phyloP scores from a whole-genome alignment of 2,329 filamentous ascomycete genomes.

The Gliomastix tumulicola region DNA sequence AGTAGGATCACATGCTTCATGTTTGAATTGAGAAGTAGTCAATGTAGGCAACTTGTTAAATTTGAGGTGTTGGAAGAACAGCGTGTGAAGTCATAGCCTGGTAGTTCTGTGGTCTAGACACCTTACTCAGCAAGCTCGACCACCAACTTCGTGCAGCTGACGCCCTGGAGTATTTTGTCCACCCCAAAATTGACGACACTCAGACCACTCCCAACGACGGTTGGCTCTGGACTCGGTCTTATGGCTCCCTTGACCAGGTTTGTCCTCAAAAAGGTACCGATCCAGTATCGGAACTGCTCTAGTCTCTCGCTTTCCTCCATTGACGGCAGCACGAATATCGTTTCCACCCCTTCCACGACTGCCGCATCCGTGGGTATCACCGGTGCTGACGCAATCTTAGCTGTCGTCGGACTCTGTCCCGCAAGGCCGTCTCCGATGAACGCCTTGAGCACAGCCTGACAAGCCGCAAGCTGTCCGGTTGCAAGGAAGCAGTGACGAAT shows the following conservation, averaged over 20 bases:
- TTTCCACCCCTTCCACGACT: constrained; percentile 22
- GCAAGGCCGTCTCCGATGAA: constrained; percentile 12
- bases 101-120: no score
- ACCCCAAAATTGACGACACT: constrained; percentile 27
- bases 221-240: constrained; percentile 28
- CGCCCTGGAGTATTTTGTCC: constrained; percentile 23
- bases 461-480: constrained; percentile 21
- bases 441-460: constrained; percentile 26
- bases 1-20: no score
- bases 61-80: no score
- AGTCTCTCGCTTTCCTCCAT: constrained; percentile 21
- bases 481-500: constrained; percentile 34
- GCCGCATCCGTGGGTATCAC: constrained; percentile 19
- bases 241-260: constrained; percentile 21
- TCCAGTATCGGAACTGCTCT: constrained; percentile 28
- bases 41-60: no score
- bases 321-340: constrained; percentile 28
- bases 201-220: constrained; percentile 26
- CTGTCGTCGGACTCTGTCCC: constrained; percentile 1
- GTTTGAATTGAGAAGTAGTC: no score
- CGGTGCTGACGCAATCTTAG: constrained; percentile 29
- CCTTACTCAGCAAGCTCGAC: constrained; percentile 27
- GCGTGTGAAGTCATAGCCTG: no score
- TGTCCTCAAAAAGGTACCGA: constrained; percentile 26
- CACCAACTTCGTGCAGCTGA: constrained; percentile 34